Evolutionary conservation across 148 eudicot species (phyloP), one percentile per base, ranked within the genome.

Genomic region (Nyssa sinensis): DNA sequence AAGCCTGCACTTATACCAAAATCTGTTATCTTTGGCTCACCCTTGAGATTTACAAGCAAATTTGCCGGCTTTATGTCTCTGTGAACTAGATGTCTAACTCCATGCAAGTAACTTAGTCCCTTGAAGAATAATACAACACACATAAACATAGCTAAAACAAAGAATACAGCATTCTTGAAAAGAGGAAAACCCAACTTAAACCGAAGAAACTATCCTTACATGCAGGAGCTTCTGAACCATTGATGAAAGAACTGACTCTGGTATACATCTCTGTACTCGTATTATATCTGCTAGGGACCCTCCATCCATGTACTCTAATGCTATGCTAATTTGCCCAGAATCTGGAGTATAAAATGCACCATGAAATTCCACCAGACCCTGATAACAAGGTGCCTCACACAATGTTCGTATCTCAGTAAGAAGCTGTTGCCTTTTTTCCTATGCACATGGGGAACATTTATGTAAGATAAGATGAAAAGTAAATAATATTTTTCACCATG

Each of bases 1-100:
- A 94, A 81, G 33, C 98, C 98, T 73, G 98, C 98, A 87, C 98
- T 94, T 70, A 94, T 94, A 71, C 98, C 98, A 74, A 94, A 94
- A 84, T 94, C 98, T 64, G 98, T 94, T 76, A 94, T 94, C 86
- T 94, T 94, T 28, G 98, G 89, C 80, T 94, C 97, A 70, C 98
- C 98, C 73, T 90, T 90, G 53, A 94, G 97, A 85, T 94, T 90
- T 37, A 94, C 75, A 28, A 94, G 98, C 86, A 94, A 89, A 84
- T 94, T 94, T 77, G 98, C 98, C 6, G 98, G 98, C 77, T 94
- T 94, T 82, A 94, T 94, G 74, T 94, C 98, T 83, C 98, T 88
- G 82, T 94, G 98, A 69, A 94, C 96, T 66, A 94, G 78, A 80
- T 88, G 94, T 74, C 88, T 85, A 84, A 77, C 93, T 80, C 96